These are phyloP conservation scores for Cylindrotheca closterium DNA, from an alignment of 108 stramenopile species.

Conservation along the genomic window DNA sequence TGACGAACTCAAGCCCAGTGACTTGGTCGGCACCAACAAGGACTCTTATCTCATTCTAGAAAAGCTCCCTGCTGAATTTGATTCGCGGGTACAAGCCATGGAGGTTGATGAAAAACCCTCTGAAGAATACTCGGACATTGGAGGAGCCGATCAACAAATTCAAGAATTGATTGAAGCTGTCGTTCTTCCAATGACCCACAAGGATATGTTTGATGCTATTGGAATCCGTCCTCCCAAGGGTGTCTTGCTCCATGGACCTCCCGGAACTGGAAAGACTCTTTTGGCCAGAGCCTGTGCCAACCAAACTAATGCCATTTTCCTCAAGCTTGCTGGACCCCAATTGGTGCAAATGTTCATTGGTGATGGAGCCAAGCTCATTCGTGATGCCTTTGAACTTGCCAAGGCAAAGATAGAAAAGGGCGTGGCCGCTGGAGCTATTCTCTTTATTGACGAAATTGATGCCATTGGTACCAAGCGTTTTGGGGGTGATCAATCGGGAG, in stretches of 20 bases:
- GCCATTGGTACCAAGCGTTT: slow-evolving; percentile 99
- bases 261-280: slow-evolving; percentile 99
- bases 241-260: slow-evolving; percentile 94
- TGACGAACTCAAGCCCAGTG: slow-evolving; percentile 94
- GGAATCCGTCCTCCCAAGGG: slow-evolving; percentile 99
- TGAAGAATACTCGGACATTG: slow-evolving; percentile 97
- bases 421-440: slow-evolving; percentile 57
- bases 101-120: slow-evolving; percentile 99
- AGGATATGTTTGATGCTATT: slow-evolving; percentile 97
- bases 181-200: slow-evolving; percentile 99
- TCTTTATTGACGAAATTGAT: slow-evolving; percentile 99
- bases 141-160: slow-evolving; percentile 97
- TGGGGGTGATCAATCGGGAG: slow-evolving; percentile 97
- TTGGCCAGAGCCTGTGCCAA: slow-evolving; percentile 99
- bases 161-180: slow-evolving; percentile 99
- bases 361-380: slow-evolving; percentile 98
- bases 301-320: slow-evolving; percentile 98
- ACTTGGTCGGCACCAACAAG: slow-evolving; percentile 99
- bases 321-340: slow-evolving; percentile 98
- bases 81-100: slow-evolving; percentile 98
- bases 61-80: slow-evolving; percentile 99
- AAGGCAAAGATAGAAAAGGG: slow-evolving; percentile 91
- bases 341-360: slow-evolving; percentile 99
- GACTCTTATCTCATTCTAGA: slow-evolving; percentile 99
- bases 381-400: slow-evolving; percentile 98